Evolutionary conservation across 164 flowering plant genomes (phyloP), one percentile per base, ranked within the genome.

Genomic region (Dillenia turbinata): DNA sequence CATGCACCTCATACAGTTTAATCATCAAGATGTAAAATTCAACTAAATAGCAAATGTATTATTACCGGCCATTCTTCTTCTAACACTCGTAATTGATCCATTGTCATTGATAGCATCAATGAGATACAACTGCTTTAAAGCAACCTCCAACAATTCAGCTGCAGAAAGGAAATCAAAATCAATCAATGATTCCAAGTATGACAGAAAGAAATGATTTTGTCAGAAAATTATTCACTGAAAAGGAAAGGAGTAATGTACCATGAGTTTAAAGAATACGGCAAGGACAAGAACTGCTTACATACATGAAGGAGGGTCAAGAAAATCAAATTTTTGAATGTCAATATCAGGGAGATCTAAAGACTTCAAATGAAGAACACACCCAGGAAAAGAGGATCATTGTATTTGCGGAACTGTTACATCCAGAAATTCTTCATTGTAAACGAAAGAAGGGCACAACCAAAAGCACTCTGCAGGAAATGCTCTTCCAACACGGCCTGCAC

Each of bases 401-500:
- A 95, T 95, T 75, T 95, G 97, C 47, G 97, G 99, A 70, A 92
- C 70, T 14, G 99, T 90, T 17, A 71, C 97, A 64, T 87, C 97
- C 68, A 81, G 64, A 54, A 95, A 84, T 10, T 92, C 94, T 51
- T 89, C 97, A 45, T 78, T 68, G 70, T 89, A 95, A 16, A 80
- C 78, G 9, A n/a, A 49, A 22, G 88, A 78, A 15, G 99, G 88
- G 72, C 92, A 95, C 54, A 95, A 67, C n/a, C 99, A 85, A 52
- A 86, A 95, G 73, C 99, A 95, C 75, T 92, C 89, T 60, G 97
- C 99, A 62, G 96, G 89, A 57, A 96, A 77, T 47, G 99, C 92
- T 78, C 99, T 81, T 75, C 97, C 99, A 70, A 97, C 99, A 75
- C 97, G 77, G 56, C 99, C 99, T 7, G 94, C 94, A 63, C 97